Evolutionary conservation across 2,329 filamentous ascomycete species (phyloP).

Genomic region (Stemphylium vesicarium): DNA sequence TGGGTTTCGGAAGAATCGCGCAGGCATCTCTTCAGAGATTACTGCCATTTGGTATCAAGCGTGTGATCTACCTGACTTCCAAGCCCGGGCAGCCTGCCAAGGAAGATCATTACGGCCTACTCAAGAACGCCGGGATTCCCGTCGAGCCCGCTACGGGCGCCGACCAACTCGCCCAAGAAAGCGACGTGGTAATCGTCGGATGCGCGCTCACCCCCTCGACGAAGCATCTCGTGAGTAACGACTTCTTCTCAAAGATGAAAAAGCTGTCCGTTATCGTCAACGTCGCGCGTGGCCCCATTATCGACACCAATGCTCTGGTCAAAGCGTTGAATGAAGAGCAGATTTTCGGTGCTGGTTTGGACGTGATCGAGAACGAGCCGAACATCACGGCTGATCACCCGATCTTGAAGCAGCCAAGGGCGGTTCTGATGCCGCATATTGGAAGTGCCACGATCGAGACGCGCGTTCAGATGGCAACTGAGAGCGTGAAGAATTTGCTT

Average conservation of each 20-base stretch:
- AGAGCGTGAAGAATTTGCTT: constrained; percentile 62
- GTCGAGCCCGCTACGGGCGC: constrained; percentile 27
- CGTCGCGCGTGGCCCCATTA: constrained; percentile 62
- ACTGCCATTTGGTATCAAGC: constrained; percentile 36
- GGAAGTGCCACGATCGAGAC: constrained; percentile 65
- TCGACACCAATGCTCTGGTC: constrained; percentile 62
- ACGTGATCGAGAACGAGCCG: constrained; percentile 64
- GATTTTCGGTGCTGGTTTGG: constrained; percentile 60
- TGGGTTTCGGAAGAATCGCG: constrained; percentile 39
- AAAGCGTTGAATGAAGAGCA: constrained; percentile 57
- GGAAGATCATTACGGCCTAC: constrained; percentile 34
- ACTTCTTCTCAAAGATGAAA: constrained; percentile 58
- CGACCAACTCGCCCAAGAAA: constrained; percentile 37
- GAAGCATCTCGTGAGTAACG: constrained; percentile 34
- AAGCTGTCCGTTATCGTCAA: constrained; percentile 62
- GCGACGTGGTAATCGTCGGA: constrained; percentile 39
- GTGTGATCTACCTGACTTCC: constrained; percentile 35
- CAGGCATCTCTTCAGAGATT: constrained; percentile 37
- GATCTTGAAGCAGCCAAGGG: constrained; percentile 55
- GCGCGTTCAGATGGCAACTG: constrained; percentile 63
- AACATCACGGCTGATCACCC: constrained; percentile 56
- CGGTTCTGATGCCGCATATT: constrained; percentile 64
- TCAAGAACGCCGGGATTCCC: constrained; percentile 23
- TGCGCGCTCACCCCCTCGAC: constrained; percentile 37
- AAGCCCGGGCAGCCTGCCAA: constrained; percentile 30